Evolutionary conservation across 768 basidiomycete species (phyloP).

Genomic region (Lactarius hatsudake): DNA sequence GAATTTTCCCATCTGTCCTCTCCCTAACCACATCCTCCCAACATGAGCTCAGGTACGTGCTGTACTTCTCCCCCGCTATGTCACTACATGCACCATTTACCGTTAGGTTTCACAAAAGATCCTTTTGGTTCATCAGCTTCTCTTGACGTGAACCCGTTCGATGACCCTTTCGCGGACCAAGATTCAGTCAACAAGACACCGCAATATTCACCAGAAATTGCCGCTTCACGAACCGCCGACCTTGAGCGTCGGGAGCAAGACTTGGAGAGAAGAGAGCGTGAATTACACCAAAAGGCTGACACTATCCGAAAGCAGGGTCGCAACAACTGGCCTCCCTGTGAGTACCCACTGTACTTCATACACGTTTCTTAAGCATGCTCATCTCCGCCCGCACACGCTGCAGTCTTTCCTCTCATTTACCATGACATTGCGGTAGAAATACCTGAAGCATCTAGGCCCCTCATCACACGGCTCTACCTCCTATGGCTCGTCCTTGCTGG

Average conservation of each 20-base stretch:
- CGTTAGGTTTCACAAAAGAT: constrained; percentile 51
- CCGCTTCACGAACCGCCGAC: constrained; percentile 54
- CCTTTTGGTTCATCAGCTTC: constrained; percentile 85
- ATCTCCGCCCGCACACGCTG: constrained; percentile 1
- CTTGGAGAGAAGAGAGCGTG: constrained; percentile 73
- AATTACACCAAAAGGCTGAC: constrained; percentile 66
- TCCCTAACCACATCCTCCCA: background rate
- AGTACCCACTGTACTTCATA: constrained; percentile 34
- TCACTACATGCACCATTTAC: constrained; percentile 15
- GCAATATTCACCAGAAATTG: constrained; percentile 31
- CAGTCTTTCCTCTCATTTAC: constrained; percentile 92
- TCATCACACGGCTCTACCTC: constrained; percentile 85
- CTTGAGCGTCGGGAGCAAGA: constrained; percentile 78
- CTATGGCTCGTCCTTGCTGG: constrained; percentile 88
- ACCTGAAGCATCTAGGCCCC: constrained; percentile 70
- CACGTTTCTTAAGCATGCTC: background rate
- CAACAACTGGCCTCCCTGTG: constrained; percentile 94
- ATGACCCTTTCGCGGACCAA: constrained; percentile 62
- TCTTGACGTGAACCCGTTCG: constrained; percentile 86
- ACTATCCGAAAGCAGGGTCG: constrained; percentile 70
- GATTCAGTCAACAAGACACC: constrained; percentile 23
- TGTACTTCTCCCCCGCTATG: constrained; percentile 9
- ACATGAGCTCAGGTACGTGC: constrained; percentile 26
- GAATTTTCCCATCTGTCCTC: constrained; percentile 2
- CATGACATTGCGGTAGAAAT: constrained; percentile 92